These are phyloP conservation scores for Lanmaoa pseudosensibilis DNA, from an alignment of 768 basidiomycete genomes.

Conservation along the genomic window DNA sequence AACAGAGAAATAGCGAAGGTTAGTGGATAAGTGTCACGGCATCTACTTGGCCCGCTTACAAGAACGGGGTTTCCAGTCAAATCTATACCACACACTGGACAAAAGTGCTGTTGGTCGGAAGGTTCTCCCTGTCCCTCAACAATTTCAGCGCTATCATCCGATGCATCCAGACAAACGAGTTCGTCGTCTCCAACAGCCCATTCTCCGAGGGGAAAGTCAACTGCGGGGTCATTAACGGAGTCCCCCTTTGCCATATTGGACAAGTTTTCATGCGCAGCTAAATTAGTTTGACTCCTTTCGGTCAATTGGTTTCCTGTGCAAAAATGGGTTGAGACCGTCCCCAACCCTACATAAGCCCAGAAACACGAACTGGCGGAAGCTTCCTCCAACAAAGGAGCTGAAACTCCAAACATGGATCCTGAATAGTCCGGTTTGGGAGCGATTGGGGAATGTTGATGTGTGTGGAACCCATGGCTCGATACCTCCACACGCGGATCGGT, in stretches of 20 bases:
- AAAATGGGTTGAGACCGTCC: background rate
- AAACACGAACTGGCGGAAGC: conserved; percentile 13
- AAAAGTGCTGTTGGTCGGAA: conserved; percentile 9
- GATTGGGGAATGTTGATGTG: background rate
- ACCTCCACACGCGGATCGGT: background rate
- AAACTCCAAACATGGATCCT: conserved; percentile 19
- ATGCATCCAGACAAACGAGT: conserved; percentile 35
- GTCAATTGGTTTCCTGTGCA: conserved; percentile 3
- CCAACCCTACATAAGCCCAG: background rate
- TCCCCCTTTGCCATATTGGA: background rate
- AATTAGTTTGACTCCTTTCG: background rate
- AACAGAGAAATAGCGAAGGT: conserved; percentile 2
- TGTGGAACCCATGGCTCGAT: background rate
- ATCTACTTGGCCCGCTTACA: conserved; percentile 31
- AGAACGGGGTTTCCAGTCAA: conserved; percentile 5
- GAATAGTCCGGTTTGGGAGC: background rate
- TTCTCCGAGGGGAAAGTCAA: conserved; percentile 41
- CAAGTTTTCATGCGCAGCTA: background rate
- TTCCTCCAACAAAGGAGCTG: conserved; percentile 17
- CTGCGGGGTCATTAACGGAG: background rate
- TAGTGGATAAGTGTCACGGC: background rate
- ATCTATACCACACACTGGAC: conserved; percentile 28
- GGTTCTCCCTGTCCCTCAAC: conserved; percentile 25
- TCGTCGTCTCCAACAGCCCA: conserved; percentile 82
- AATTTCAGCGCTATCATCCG: conserved; percentile 21